Percentiles rank a stretch among this genome's conserved stretches.
Evolutionary conservation across 371 early-diverging fungal species (phyloP).

Genomic region (Phascolomyces articulosus): DNA sequence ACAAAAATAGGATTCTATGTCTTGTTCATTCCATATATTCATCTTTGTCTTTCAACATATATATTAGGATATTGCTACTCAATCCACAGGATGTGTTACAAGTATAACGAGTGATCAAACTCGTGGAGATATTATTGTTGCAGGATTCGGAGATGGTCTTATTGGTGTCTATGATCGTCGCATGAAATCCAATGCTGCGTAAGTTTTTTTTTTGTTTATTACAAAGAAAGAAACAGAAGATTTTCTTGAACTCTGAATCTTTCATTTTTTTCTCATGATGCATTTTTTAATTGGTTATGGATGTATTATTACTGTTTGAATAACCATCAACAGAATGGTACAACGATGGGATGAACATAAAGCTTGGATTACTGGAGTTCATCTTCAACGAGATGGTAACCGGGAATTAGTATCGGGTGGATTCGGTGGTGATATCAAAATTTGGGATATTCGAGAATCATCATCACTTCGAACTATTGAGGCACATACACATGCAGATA

Average conservation of each 20-base stretch:
- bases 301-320: not conserved
- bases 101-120: conserved; percentile 72
- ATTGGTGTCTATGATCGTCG: conserved; percentile 83
- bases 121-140: conserved; percentile 71
- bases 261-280: not conserved
- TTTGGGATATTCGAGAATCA: conserved; percentile 82
- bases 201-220: conserved; percentile 13
- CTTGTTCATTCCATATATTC: not conserved
- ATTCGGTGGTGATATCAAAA: conserved; percentile 72
- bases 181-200: conserved; percentile 54
- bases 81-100: conserved; percentile 67
- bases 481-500: conserved; percentile 52
- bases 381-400: conserved; percentile 64
- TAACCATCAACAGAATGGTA: conserved; percentile 51
- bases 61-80: conserved; percentile 71
- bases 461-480: conserved; percentile 54
- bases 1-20: not conserved
- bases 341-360: conserved; percentile 69
- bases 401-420: conserved; percentile 66
- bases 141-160: conserved; percentile 83
- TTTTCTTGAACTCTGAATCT: no score
- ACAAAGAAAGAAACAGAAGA: no score
- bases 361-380: conserved; percentile 64
- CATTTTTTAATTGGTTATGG: not conserved
- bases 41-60: not conserved